phyloP scores from a whole-genome alignment of 2,329 filamentous ascomycete genomes.

The Elsinoe batatas region DNA sequence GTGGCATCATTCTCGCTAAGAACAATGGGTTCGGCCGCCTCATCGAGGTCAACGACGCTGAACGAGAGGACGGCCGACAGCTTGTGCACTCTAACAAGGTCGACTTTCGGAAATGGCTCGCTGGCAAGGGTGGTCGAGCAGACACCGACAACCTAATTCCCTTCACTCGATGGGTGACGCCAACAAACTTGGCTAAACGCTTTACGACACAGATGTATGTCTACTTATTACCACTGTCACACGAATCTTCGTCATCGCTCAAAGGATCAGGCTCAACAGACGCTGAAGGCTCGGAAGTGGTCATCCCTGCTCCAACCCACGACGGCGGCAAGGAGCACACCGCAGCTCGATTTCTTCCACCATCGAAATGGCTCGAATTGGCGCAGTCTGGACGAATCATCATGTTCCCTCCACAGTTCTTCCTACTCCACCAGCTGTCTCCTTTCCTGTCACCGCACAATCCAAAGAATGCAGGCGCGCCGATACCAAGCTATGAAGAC shows the following conservation, averaged over 20 bases:
- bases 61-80: slow-evolving; percentile 56
- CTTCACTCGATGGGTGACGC: slow-evolving; percentile 90
- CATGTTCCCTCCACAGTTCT: slow-evolving; percentile 83
- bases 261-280: slow-evolving; percentile 25
- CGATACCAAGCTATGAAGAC: slow-evolving; percentile 26
- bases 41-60: slow-evolving; percentile 49
- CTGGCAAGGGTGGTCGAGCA: slow-evolving; percentile 46
- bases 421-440: slow-evolving; percentile 53
- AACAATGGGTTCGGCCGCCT: slow-evolving; percentile 43
- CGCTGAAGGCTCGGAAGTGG: slow-evolving; percentile 35
- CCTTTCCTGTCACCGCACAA: slow-evolving; percentile 39
- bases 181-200: slow-evolving; percentile 57
- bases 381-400: slow-evolving; percentile 60
- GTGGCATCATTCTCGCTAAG: slow-evolving; percentile 69
- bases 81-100: slow-evolving; percentile 57
- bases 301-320: slow-evolving; percentile 58
- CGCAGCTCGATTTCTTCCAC: slow-evolving; percentile 65
- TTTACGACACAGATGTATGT: slow-evolving; percentile 97
- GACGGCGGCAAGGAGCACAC: slow-evolving; percentile 64
- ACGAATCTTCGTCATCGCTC: slow-evolving; percentile 19
- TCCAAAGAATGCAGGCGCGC: slow-evolving; percentile 21
- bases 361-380: slow-evolving; percentile 57
- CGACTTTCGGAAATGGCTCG: slow-evolving; percentile 58
- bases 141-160: slow-evolving; percentile 66
- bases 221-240: slow-evolving; percentile 63